Percentiles rank a stretch among this genome's conserved stretches.
phyloP scores from a whole-genome alignment of 148 eudicot species.

The Euryodendron excelsum region DNA sequence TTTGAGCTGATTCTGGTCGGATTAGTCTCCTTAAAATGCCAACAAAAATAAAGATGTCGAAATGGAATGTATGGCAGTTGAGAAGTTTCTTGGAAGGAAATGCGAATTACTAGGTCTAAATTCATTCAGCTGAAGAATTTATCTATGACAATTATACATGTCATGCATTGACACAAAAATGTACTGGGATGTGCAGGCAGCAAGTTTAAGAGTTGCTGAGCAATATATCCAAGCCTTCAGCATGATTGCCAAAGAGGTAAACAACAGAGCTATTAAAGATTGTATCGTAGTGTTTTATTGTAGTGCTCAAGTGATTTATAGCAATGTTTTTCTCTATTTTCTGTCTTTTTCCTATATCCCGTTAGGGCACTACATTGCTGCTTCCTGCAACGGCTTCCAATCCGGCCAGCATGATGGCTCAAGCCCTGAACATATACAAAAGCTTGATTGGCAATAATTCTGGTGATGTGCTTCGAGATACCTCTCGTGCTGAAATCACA shows the following conservation, averaged over 20 bases:
- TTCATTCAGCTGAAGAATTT: not conserved
- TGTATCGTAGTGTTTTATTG: not conserved
- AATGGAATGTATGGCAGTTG: not conserved
- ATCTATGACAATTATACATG: not conserved
- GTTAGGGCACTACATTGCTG: slow-evolving; percentile 64
- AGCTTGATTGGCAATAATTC: slow-evolving; percentile 32
- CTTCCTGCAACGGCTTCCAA: slow-evolving; percentile 55
- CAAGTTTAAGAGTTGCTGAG: slow-evolving; percentile 74
- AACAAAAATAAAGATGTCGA: not conserved
- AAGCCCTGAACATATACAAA: slow-evolving; percentile 60
- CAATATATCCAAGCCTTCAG: slow-evolving; percentile 79
- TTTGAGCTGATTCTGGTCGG: not conserved
- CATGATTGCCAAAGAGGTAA: slow-evolving; percentile 70
- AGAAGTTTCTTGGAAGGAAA: not conserved
- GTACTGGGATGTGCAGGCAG: slow-evolving; percentile 57
- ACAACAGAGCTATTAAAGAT: not conserved
- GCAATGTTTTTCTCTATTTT: not conserved
- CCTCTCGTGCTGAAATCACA: slow-evolving; percentile 12
- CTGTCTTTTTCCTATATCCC: not conserved
- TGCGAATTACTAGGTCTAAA: not conserved
- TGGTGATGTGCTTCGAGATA: slow-evolving; percentile 13
- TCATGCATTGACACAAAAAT: not conserved
- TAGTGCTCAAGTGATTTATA: not conserved
- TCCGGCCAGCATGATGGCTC: slow-evolving; percentile 59
- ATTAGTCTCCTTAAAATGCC: not conserved